Percentiles rank a stretch among this genome's conserved stretches.
Evolutionary conservation across 371 early-diverging fungal species (phyloP).

Genomic region (Coemansia sp.): DNA sequence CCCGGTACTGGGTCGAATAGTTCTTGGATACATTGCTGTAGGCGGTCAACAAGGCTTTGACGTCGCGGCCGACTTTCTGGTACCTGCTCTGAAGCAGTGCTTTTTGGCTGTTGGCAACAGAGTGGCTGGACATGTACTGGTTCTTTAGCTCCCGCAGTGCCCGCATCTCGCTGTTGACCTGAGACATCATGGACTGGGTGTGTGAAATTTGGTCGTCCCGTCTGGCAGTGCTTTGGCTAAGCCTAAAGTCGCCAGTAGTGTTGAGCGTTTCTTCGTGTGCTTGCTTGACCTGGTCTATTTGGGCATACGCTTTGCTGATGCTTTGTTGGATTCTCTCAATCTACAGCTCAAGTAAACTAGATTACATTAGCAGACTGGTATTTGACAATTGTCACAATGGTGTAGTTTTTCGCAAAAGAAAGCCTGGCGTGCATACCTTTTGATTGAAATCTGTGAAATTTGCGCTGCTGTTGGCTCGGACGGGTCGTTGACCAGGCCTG

Average conservation of each 20-base stretch:
- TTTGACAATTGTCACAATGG: background rate
- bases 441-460: slow-evolving; percentile 1
- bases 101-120: slow-evolving; percentile 30
- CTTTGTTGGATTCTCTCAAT: slow-evolving; percentile 33
- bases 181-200: slow-evolving; percentile 16
- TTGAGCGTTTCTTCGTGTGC: slow-evolving; percentile 27
- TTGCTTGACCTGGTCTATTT: slow-evolving; percentile 18
- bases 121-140: slow-evolving; percentile 10
- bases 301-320: slow-evolving; percentile 25
- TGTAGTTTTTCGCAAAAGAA: background rate
- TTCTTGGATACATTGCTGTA: slow-evolving; percentile 25
- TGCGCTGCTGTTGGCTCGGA: background rate
- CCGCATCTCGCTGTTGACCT: slow-evolving; percentile 8
- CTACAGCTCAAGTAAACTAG: slow-evolving; percentile 13
- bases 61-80: slow-evolving; percentile 22
- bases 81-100: slow-evolving; percentile 32
- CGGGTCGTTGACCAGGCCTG: background rate
- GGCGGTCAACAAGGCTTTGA: slow-evolving; percentile 16
- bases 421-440: background rate
- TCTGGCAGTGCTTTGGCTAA: slow-evolving; percentile 12
- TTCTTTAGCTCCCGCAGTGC: slow-evolving; percentile 20
- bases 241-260: slow-evolving; percentile 30
- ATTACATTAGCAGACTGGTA: no score
- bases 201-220: slow-evolving; percentile 27
- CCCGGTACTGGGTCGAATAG: slow-evolving; percentile 23